These are phyloP conservation scores for Rubia balearica DNA, from an alignment of 305 asterid genomes.

Conservation along the genomic window DNA sequence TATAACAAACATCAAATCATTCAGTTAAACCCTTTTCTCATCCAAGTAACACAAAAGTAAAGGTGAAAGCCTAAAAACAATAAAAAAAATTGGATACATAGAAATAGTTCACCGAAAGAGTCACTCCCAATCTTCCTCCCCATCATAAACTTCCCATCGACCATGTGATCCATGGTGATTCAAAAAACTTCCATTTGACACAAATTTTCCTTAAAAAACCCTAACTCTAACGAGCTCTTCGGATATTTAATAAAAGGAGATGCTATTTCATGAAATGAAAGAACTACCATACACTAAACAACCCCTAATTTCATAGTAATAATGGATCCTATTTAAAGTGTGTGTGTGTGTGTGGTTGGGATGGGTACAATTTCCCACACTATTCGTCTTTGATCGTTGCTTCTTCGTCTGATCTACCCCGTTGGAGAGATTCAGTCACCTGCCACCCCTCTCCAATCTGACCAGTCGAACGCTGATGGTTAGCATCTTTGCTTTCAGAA, in stretches of 20 bases:
- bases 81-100: slow-evolving; percentile 34
- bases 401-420: too few relatives aligned
- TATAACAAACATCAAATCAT: slow-evolving; percentile 14
- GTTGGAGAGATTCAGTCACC: too few relatives aligned
- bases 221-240: slow-evolving; percentile 16
- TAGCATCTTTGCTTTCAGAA: too few relatives aligned
- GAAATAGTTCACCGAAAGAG: slow-evolving; percentile 91
- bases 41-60: neutral
- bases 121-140: slow-evolving; percentile 97
- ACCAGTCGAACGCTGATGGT: too few relatives aligned
- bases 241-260: neutral
- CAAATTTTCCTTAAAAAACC: slow-evolving; percentile 15
- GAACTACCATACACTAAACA: too few relatives aligned
- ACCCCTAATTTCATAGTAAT: slow-evolving; percentile 6
- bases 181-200: slow-evolving; percentile 11
- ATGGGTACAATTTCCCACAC: too few relatives aligned
- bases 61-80: neutral
- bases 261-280: neutral
- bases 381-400: too few relatives aligned
- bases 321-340: neutral
- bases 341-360: too few relatives aligned
- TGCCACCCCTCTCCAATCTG: too few relatives aligned
- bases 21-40: slow-evolving; percentile 7
- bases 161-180: slow-evolving; percentile 73
- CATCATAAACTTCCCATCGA: slow-evolving; percentile 90